These are phyloP conservation scores for Podospora pseudoanserina DNA, from an alignment of 495 filamentous ascomycete genomes.

Conservation along the genomic window DNA sequence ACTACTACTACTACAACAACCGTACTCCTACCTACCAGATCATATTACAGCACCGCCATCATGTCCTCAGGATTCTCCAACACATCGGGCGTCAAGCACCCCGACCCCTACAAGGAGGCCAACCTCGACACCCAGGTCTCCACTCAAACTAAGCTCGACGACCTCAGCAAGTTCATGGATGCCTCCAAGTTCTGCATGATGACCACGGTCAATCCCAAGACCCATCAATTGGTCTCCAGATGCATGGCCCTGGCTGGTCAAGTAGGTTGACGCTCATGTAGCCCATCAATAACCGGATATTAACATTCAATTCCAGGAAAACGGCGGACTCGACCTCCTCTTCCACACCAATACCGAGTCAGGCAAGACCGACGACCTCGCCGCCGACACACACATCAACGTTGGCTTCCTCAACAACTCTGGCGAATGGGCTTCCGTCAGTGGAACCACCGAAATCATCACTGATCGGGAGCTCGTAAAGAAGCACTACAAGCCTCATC, in stretches of 20 bases:
- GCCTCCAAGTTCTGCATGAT: slow-evolving; percentile 77
- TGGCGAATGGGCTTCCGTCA: slow-evolving; percentile 74
- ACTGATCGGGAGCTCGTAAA: slow-evolving; percentile 63
- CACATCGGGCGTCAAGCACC: slow-evolving; percentile 46
- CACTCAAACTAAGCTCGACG: slow-evolving; percentile 75
- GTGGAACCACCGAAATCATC: slow-evolving; percentile 64
- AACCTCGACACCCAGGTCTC: slow-evolving; percentile 60
- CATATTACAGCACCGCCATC: not conserved
- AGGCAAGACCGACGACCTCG: slow-evolving; percentile 83
- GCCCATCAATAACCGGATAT: not conserved
- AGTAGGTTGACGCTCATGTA: slow-evolving; percentile 42
- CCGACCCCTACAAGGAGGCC: slow-evolving; percentile 79
- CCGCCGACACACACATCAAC: slow-evolving; percentile 72
- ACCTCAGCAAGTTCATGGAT: slow-evolving; percentile 63
- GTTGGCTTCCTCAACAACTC: slow-evolving; percentile 76
- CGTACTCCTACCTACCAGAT: not conserved
- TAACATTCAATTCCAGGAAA: slow-evolving; percentile 53
- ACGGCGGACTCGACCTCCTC: slow-evolving; percentile 76
- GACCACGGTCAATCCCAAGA: slow-evolving; percentile 57
- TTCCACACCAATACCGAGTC: slow-evolving; percentile 95
- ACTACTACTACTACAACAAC: too few species aligned
- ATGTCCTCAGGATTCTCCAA: slow-evolving; percentile 42
- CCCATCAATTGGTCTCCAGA: slow-evolving; percentile 64
- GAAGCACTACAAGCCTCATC: slow-evolving; percentile 70
- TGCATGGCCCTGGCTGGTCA: slow-evolving; percentile 90